Percentiles rank a stretch among this genome's conserved stretches.
Evolutionary conservation across 805 yeast genomes (phyloP).

Genomic region (Ogataea thermomethanolica): DNA sequence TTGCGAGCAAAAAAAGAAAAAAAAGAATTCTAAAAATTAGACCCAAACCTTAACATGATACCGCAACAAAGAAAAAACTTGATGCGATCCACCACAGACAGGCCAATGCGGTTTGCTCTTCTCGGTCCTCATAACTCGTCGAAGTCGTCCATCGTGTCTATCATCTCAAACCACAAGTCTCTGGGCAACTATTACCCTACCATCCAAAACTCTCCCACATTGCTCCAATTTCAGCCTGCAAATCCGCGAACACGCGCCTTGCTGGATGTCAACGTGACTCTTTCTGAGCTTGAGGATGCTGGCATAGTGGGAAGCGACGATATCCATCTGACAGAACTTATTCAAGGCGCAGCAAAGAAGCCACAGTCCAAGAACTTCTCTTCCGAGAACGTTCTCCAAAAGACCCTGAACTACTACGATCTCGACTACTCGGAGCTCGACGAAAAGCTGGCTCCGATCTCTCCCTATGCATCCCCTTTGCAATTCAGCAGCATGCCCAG

Average conservation of each 20-base stretch:
- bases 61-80: constrained; percentile 17
- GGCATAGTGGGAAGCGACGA: constrained; percentile 19
- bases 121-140: constrained; percentile 33
- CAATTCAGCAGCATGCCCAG: constrained; percentile 8
- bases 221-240: constrained; percentile 52
- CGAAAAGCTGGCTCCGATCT: constrained; percentile 14
- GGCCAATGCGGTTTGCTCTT: constrained; percentile 31
- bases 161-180: constrained; percentile 28
- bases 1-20: constrained; percentile 1
- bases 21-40: neutral
- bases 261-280: constrained; percentile 45
- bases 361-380: constrained; percentile 6
- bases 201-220: constrained; percentile 52
- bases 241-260: constrained; percentile 38
- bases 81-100: constrained; percentile 28
- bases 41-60: neutral
- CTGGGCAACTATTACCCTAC: constrained; percentile 77
- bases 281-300: constrained; percentile 34
- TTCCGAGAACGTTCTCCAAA: constrained; percentile 10
- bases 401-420: constrained; percentile 27
- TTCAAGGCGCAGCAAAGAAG: constrained; percentile 14
- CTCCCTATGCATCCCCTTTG: constrained; percentile 14
- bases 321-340: constrained; percentile 16
- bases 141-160: constrained; percentile 32
- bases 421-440: constrained; percentile 25